These are phyloP conservation scores for Sporothrix curviconia DNA, from an alignment of 2,329 filamentous ascomycete genomes.

Conservation along the genomic window DNA sequence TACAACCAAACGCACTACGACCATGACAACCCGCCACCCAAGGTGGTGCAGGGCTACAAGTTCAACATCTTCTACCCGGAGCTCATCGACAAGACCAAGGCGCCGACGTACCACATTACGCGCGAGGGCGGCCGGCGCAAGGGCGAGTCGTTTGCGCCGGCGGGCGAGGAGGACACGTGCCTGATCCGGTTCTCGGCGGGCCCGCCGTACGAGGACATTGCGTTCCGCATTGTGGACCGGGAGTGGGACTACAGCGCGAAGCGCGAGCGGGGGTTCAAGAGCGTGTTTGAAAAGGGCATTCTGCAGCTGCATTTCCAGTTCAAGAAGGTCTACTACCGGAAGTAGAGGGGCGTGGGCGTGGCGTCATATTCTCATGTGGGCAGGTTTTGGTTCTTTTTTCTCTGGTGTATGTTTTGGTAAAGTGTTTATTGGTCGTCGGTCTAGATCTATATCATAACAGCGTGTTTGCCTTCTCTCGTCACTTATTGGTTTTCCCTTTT, in stretches of 20 bases:
- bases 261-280: conserved; percentile 87
- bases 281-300: conserved; percentile 97
- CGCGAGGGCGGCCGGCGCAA: conserved; percentile 83
- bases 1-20: conserved; percentile 99
- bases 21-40: conserved; percentile 93
- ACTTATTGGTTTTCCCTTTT: not conserved
- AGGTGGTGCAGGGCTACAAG: conserved; percentile 97
- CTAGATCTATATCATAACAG: not conserved
- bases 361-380: too few relatives aligned
- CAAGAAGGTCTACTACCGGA: conserved; percentile 66
- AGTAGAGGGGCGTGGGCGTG: not conserved
- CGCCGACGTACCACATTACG: conserved; percentile 92
- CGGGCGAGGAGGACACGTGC: conserved; percentile 94
- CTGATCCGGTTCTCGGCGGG: conserved; percentile 93
- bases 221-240: conserved; percentile 94
- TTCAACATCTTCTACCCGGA: conserved; percentile 99
- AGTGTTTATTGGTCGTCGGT: not conserved
- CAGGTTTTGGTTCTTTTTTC: not conserved
- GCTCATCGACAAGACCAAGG: conserved; percentile 87
- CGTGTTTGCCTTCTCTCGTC: not conserved
- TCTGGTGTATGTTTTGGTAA: not conserved
- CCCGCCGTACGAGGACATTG: conserved; percentile 92
- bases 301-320: conserved; percentile 97
- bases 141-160: conserved; percentile 86
- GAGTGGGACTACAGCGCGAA: conserved; percentile 99